Base-by-base conservation (phyloP, 2,329 filamentous ascomycete genomes). In the Pseudocercospora vitis region DNA sequence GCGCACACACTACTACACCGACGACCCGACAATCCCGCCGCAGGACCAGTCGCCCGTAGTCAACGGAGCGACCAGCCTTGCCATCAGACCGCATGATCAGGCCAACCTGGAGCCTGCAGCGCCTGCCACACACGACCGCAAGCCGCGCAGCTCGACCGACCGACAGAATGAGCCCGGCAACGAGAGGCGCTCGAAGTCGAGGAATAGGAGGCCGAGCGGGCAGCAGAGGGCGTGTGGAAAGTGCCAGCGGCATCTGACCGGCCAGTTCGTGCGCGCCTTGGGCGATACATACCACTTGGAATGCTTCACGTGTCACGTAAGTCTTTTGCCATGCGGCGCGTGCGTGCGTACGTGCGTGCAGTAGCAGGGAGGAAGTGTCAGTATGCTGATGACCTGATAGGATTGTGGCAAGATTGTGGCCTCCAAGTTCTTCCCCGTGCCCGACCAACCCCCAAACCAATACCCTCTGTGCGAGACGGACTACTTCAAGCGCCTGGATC, bases 381-480 rank as follows among this genome's bases (percentile, higher is more conserved):
- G 19, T 54, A 46, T 62, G 35, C 70, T 66, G 56, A 68, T 54
- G 45, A 47, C 23, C n/a, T 29, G 26, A n/a, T 52, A 97, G 92
- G 94, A 99, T 71, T 99, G 94, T 68, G 90, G 89, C 63, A 88
- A 96, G 72, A 95, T 97, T 56, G 94, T 99, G 31, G 94, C 94
- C 35, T 96, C 92, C 48, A 99, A 99, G 68, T 99, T 99, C 81
- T 99, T 99, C 73, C 94, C 94, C 1, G 89, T 95, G 6, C 91
- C 96, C 62, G 89, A 95, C 64, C 90, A 95, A 65, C 84, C 91
- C 63, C 90, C 89, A 33, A 82, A 83, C 40, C 94, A 96, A 71
- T 97, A 96, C 70, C 94, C 94, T 7, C 82, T 99, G 3, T 99
- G 94, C 78, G 94, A 99, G 74, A 97, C 87, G 19, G 94, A 99